phyloP scores from a whole-genome alignment of 441 rosid species.

The Populus hybrid region DNA sequence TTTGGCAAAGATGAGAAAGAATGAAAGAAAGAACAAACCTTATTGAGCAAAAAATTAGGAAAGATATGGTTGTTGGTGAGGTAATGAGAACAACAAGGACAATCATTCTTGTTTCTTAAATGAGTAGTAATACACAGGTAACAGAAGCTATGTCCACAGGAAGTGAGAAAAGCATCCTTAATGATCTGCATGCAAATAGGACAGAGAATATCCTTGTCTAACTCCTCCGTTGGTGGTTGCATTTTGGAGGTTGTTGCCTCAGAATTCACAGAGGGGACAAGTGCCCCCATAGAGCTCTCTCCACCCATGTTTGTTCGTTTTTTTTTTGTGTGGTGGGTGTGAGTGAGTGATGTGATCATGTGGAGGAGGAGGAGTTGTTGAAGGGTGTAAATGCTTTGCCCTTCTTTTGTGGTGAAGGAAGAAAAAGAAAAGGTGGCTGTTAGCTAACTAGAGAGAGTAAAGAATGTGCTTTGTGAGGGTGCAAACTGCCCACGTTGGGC shows the following conservation, averaged over 20 bases:
- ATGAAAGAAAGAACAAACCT: slow-evolving; percentile 35
- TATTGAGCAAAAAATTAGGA: slow-evolving; percentile 78
- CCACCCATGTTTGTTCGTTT: slow-evolving; percentile 5
- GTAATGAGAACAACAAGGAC: slow-evolving; percentile 72
- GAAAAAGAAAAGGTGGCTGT: not conserved
- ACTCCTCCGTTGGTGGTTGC: slow-evolving; percentile 25
- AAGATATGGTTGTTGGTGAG: slow-evolving; percentile 65
- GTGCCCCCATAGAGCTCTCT: slow-evolving; percentile 3
- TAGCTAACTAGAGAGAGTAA: not conserved
- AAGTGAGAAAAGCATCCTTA: slow-evolving; percentile 71
- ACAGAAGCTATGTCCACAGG: slow-evolving; percentile 87
- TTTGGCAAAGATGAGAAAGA: not conserved
- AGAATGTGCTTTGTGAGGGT: slow-evolving; percentile 26
- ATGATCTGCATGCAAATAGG: slow-evolving; percentile 91
- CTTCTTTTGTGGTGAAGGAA: not conserved
- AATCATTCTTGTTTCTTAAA: slow-evolving; percentile 72
- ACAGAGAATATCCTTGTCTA: slow-evolving; percentile 70
- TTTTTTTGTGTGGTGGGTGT: not conserved
- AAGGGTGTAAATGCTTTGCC: not conserved
- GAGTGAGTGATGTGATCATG: not conserved
- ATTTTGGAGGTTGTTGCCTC: not conserved
- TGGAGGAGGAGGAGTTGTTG: not conserved
- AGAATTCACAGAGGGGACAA: not conserved
- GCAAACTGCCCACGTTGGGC: slow-evolving; percentile 38
- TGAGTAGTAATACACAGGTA: slow-evolving; percentile 79